Base-by-base conservation (phyloP, 257 asterid species). In the Thymus quinquecostatus region DNA sequence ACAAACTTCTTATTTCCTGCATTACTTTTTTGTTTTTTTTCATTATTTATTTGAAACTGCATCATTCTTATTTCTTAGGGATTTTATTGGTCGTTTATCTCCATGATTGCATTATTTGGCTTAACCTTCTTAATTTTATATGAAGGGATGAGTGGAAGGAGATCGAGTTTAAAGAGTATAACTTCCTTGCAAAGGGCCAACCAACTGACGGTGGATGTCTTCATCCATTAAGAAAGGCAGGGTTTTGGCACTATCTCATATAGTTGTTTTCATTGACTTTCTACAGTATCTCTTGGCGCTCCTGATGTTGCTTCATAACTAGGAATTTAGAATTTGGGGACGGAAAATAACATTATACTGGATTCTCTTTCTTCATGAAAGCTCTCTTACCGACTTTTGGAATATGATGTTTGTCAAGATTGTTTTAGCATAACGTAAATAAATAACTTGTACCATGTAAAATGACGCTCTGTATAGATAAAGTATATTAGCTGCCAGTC, bases 71-170 rank as follows among this genome's bases (percentile, higher is more conserved):
- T 36, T 40, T 60, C 38, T 62, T 44, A 12, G 32, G 13, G 75
- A 61, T 30, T 49, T 55, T 43, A 45, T 33, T 21, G 47, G 60
- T 27, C 28, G 6, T 21, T 63, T 38, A 30, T 62, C 72, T 12
- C 14, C 34, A 30, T 53, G 38, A 48, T 51, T 43, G 8, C 45
- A 32, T n/a, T 48, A 0, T 58, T 64, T 44, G 40, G 49, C 63
- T 63, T 43, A 58, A 29, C 53, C 54, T 67, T 47, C 44, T 13
- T 67, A 33, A 64, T 47, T 66, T 74, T 63, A 14, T 72, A 66
- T 87, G 79, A 66, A 93, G 98, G 86, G 99, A 94, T 63, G 99
- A 92, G 32, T 92, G 98, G 99, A 88, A 83, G 82, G 95, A 92
- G 66, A 41, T 95, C 74, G 96, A 89, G 78, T 93, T 93, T 67